phyloP scores from a whole-genome alignment of 2,329 filamentous ascomycete genomes.

The Lasiodiplodia hormozganensis region DNA sequence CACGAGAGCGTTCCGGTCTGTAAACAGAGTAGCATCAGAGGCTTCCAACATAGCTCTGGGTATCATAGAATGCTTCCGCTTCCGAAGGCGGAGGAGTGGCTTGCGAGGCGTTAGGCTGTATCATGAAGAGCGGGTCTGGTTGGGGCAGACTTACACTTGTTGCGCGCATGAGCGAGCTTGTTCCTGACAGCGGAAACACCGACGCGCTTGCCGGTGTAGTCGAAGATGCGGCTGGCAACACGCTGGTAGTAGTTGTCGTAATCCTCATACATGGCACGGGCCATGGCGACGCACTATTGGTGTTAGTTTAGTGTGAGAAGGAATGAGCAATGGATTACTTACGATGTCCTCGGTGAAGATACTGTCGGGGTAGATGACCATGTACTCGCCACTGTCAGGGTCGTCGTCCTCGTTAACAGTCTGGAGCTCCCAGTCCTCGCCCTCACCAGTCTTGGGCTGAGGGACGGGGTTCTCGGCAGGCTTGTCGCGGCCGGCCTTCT shows the following conservation, averaged over 20 bases:
- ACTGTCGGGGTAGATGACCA: conserved; percentile 36
- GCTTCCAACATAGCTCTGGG: neutral
- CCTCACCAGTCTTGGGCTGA: conserved; percentile 27
- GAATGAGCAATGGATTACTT: neutral
- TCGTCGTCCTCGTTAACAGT: conserved; percentile 37
- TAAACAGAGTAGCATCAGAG: conserved; percentile 10
- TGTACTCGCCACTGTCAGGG: conserved; percentile 25
- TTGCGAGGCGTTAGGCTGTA: neutral
- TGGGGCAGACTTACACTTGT: neutral
- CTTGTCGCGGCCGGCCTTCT: conserved; percentile 20
- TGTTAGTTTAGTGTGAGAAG: conserved; percentile 35
- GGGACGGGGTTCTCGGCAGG: conserved; percentile 31
- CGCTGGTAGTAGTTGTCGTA: conserved; percentile 54
- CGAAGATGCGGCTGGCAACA: conserved; percentile 56
- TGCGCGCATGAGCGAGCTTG: conserved; percentile 42
- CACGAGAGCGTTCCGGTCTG: neutral
- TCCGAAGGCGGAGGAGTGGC: neutral
- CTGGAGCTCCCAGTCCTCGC: neutral
- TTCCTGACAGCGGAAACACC: conserved; percentile 52
- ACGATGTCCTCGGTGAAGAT: conserved; percentile 43
- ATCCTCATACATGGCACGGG: conserved; percentile 53
- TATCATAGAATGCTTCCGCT: too few species aligned
- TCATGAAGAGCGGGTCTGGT: neutral
- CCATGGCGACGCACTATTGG: conserved; percentile 37
- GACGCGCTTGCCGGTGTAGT: conserved; percentile 56